Evolutionary conservation across 192 early-diverging fungal species (phyloP).

Genomic region (Gigaspora rosea): DNA sequence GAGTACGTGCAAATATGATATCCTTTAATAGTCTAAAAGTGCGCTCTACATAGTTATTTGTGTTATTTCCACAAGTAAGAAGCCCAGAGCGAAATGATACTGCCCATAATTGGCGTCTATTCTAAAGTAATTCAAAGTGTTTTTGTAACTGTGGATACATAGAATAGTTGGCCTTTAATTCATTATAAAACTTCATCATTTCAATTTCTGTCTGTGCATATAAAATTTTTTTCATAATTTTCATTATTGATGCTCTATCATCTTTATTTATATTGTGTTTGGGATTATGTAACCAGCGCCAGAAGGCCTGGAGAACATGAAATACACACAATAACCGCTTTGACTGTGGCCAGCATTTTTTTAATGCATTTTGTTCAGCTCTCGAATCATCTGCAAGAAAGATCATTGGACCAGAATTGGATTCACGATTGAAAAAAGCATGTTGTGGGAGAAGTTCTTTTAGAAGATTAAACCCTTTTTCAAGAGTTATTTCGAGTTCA

Average conservation of each 20-base stretch:
- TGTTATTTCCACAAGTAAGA: not conserved
- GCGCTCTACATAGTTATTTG: not conserved
- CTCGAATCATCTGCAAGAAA: not conserved
- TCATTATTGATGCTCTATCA: too few species aligned
- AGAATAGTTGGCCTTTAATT: not conserved
- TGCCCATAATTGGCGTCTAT: not conserved
- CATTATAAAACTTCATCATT: not conserved
- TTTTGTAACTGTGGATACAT: not conserved
- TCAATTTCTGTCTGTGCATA: too few species aligned
- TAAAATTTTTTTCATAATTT: too few species aligned
- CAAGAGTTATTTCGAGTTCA: conserved; percentile 7
- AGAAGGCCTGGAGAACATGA: not conserved
- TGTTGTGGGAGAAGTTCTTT: not conserved
- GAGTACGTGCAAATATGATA: not conserved
- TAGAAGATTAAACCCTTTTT: conserved; percentile 3
- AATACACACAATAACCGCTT: not conserved
- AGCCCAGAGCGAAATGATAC: not conserved
- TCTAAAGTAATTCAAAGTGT: not conserved
- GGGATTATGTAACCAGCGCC: not conserved
- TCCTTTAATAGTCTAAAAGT: not conserved
- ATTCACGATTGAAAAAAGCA: not conserved
- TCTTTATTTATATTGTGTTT: too few species aligned
- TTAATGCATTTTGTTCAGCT: not conserved
- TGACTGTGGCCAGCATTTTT: not conserved
- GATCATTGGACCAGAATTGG: not conserved